Evolutionary conservation across 73 alveolate species (phyloP), one percentile per base, ranked within the genome.

Genomic region (Tetrahymena thermophila): DNA sequence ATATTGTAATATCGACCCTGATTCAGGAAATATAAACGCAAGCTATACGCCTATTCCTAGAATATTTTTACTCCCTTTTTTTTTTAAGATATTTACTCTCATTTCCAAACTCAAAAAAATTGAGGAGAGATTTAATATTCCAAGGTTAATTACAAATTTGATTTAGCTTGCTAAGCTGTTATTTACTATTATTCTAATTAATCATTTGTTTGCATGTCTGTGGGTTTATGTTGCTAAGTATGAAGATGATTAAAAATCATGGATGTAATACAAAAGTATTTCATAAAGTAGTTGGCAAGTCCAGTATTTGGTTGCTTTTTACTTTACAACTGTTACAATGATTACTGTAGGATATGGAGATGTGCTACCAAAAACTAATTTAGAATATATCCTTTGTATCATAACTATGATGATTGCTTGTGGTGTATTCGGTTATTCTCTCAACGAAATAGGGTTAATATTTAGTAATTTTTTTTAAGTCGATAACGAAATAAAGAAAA

Each of bases 311-410:
- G 56, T 96, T 14, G 42, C 98, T 10, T 83, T 97, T n/a, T 98
- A 97, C 95, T 98, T 96, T 94, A 98, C 98, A 5, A 93, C 98
- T 50, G 95, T 98, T 10, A 97, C 99, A 0, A 97, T 97, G 99
- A 93, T 97, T 50, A 97, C 99, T 14, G 99, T 97, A 10, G 98
- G 98, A 9, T 97, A 97, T 96, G 99, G 98, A 21, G 99, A 97
- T 94, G 94, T 97, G n/a, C 56, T 96, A 8, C 98, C 98, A n/a
- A 56, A 89, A 43, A 96, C 96, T 40, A 85, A 94, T 7, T 34
- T 55, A 1, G 99, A 97, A 71, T 96, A 96, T n/a, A 35, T 97
- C 13, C 93, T 94, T 95, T 97, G 97, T 43, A 94, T 97, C 55
- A 31, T 97, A n/a, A 93, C 97, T 11, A 97, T 98, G 97, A 56